Conservation (phyloP, 306 rosid species). For the Carpinus viminea region DNA sequence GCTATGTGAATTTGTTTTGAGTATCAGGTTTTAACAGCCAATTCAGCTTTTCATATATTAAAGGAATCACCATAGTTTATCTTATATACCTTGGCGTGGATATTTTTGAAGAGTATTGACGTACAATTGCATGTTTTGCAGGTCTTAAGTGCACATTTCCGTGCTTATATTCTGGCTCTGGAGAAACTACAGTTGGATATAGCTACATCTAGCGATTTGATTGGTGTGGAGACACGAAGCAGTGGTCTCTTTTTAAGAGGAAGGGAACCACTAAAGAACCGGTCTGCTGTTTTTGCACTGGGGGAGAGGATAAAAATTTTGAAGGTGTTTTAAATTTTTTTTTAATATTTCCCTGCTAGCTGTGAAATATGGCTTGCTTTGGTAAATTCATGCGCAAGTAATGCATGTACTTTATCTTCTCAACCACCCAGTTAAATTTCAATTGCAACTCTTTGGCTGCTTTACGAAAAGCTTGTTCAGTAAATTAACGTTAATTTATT, state of each 20-base stretch:
- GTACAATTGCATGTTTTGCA: slow-evolving; percentile 41
- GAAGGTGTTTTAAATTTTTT: slow-evolving; percentile 46
- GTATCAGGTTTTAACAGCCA: slow-evolving; percentile 5
- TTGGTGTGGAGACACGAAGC: slow-evolving; percentile 92
- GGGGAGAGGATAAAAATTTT: slow-evolving; percentile 88
- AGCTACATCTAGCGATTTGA: slow-evolving; percentile 90
- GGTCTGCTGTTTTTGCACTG: slow-evolving; percentile 93
- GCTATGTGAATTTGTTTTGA: not conserved
- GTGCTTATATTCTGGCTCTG: slow-evolving; percentile 89
- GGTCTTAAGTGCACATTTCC: slow-evolving; percentile 98
- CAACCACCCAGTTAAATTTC: not conserved
- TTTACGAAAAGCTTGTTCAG: not conserved
- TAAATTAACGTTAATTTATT: not conserved
- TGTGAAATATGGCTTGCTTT: not conserved
- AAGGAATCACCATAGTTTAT: not conserved
- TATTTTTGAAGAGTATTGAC: slow-evolving; percentile 25
- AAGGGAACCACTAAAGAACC: slow-evolving; percentile 91
- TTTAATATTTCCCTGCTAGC: not conserved
- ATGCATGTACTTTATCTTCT: not conserved
- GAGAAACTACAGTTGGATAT: slow-evolving; percentile 96
- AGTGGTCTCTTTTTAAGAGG: slow-evolving; percentile 75
- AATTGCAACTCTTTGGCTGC: not conserved
- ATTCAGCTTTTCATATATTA: slow-evolving; percentile 11
- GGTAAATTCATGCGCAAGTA: slow-evolving; percentile 11
- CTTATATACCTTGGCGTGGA: not conserved